Base-by-base conservation (phyloP, 352 stramenopile species). In the Phytophthora pseudosyringae region DNA sequence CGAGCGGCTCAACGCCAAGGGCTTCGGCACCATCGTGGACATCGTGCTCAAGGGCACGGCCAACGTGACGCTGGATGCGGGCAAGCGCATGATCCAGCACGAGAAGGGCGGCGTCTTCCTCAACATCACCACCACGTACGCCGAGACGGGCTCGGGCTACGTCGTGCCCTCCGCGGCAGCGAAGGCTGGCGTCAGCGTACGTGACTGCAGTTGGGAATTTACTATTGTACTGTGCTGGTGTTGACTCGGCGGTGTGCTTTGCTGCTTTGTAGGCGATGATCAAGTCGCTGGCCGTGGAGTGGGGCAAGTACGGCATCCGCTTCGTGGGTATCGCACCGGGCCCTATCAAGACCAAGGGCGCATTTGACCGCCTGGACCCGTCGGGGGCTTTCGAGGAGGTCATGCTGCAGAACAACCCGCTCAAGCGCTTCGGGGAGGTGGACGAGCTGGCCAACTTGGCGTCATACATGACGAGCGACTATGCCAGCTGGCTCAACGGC, bases 301-400 rank as follows among this genome's bases (percentile, higher is more conserved):
- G 97, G 97, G 97, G 97, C 47, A 86, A 88, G 60, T 92, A 98
- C 80, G 83, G 88, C 43, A 98, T 99, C 56, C 81, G 97, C 58
- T 97, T 99, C 8, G 95, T 98, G 53, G 95, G 94, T 31, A 98
- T 99, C 50, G 97, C 97, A n/a, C 97, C 97, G 1, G 97, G 97
- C 31, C 95, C 97, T 33, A 99, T 99, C 76, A 91, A 91, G 59
- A 93, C 86, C 39, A 92, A 94, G 54, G 86, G 86, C 1, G 83
- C 86, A 25, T 94, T 94, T 57, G 82, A 90, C 57, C 76, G 83
- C 8, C 79, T 94, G 33, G 86, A 94, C 59, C 86, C 86, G 0
- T 82, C 81, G 10, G 86, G 86, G 36, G 57, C 76, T 29, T 94
- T 93, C 47, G 73, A 86, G 47, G 71, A 90, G 58, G 65, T 83